Evolutionary conservation across 2,329 filamentous ascomycete genomes (phyloP).

Genomic region (Lasiodiplodia sp.): DNA sequence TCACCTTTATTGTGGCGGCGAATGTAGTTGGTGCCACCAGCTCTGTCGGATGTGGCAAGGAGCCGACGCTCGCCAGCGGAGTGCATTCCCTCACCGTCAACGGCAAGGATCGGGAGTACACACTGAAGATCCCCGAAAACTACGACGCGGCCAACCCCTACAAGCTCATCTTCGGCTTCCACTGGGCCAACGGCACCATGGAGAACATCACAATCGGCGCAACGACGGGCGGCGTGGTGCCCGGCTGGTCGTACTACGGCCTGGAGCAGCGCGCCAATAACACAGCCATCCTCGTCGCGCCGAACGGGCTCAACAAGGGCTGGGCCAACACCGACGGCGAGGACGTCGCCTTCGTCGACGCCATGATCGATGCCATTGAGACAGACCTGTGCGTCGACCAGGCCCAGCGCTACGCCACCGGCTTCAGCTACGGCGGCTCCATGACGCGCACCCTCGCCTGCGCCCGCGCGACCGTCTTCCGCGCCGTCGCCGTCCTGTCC

Average conservation of each 20-base stretch:
- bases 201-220: conserved; percentile 30
- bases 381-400: conserved; percentile 53
- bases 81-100: conserved; percentile 41
- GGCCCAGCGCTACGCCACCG: conserved; percentile 52
- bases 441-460: conserved; percentile 55
- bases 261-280: conserved; percentile 45
- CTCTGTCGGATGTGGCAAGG: conserved; percentile 34
- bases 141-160: conserved; percentile 52
- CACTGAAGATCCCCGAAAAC: conserved; percentile 49
- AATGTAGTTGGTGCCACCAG: background rate
- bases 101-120: conserved; percentile 49
- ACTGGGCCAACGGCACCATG: conserved; percentile 48
- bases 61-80: conserved; percentile 33
- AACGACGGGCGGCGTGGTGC: conserved; percentile 37
- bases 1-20: too few species aligned
- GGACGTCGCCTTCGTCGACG: conserved; percentile 52
- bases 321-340: conserved; percentile 54
- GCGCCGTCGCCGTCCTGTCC: conserved; percentile 47
- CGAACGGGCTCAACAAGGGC: conserved; percentile 51
- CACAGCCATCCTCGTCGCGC: conserved; percentile 54
- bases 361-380: conserved; percentile 49
- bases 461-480: conserved; percentile 48
- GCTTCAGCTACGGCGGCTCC: conserved; percentile 56
- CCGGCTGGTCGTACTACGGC: conserved; percentile 47
- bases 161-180: conserved; percentile 53